phyloP scores from a whole-genome alignment of 1,139 yeast species.

The Debaryomyces robertsiae region DNA sequence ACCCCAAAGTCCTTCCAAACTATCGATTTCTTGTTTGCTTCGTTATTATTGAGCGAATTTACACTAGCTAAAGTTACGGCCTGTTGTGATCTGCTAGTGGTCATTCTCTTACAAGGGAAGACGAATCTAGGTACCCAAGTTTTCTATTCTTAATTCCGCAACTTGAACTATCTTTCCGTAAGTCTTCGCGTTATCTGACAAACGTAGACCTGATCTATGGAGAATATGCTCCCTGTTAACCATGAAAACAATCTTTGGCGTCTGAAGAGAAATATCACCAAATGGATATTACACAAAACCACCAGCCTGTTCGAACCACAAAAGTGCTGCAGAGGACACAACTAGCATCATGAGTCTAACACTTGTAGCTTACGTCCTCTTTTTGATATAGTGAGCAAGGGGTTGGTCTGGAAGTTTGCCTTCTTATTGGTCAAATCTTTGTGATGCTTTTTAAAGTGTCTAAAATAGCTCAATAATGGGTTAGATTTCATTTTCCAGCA shows the following conservation, averaged over 20 bases:
- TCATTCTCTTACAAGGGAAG: constrained; percentile 22
- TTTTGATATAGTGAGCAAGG: constrained; percentile 6
- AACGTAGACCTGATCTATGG: too few relatives aligned
- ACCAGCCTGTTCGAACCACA: too few relatives aligned
- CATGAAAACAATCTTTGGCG: too few relatives aligned
- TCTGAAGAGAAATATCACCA: too few relatives aligned
- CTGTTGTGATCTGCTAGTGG: constrained; percentile 33
- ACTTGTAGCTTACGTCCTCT: constrained; percentile 12
- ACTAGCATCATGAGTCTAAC: constrained; percentile 7
- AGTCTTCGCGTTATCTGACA: too few relatives aligned
- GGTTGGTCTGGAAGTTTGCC: constrained; percentile 10
- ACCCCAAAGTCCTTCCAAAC: constrained; percentile 68
- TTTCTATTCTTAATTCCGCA: neutral
- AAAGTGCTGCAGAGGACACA: too few relatives aligned
- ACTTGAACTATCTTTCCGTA: too few relatives aligned
- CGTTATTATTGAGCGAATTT: constrained; percentile 17
- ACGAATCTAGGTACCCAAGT: neutral
- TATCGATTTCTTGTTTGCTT: constrained; percentile 24
- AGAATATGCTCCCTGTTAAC: too few relatives aligned
- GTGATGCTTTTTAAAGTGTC: constrained; percentile 18
- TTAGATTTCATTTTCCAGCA: constrained; percentile 20
- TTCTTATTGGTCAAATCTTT: constrained; percentile 8
- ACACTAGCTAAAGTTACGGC: constrained; percentile 25
- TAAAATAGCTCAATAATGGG: constrained; percentile 18
- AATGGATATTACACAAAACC: constrained; percentile 5